Evolutionary conservation across 768 basidiomycete genomes (phyloP).

Genomic region (Russula abietina): DNA sequence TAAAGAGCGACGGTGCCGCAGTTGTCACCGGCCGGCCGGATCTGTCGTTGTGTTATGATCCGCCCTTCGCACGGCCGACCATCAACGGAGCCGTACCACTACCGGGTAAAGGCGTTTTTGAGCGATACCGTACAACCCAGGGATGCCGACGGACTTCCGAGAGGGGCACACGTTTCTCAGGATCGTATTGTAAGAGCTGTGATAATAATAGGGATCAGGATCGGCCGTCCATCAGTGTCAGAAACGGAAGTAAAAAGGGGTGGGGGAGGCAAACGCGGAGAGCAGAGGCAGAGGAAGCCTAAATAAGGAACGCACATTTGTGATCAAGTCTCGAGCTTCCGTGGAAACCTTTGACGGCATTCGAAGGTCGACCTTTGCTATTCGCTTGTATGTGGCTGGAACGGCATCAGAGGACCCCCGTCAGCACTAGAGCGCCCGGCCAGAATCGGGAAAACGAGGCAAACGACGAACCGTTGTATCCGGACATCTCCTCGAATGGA

Average conservation of each 20-base stretch:
- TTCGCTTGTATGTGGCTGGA: conserved; percentile 83
- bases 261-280: neutral
- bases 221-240: neutral
- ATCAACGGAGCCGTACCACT: neutral
- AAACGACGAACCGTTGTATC: conserved; percentile 57
- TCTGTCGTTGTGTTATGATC: neutral
- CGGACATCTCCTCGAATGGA: conserved; percentile 80
- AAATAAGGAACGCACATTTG: conserved; percentile 31
- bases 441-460: neutral
- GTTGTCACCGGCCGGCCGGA: neutral
- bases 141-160: conserved; percentile 41
- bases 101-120: conserved; percentile 20
- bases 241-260: neutral
- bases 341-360: conserved; percentile 38
- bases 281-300: neutral
- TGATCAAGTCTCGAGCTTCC: conserved; percentile 44
- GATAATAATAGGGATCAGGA: neutral
- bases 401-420: conserved; percentile 17
- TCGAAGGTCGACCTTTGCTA: conserved; percentile 75
- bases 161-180: conserved; percentile 42
- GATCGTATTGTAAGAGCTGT: conserved; percentile 65
- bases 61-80: neutral
- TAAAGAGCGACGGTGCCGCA: neutral
- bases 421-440: conserved; percentile 11
- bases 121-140: conserved; percentile 32